Conservation (phyloP, 1,284 basidiomycete genomes). For the Fomitiporia mediterranea region DNA sequence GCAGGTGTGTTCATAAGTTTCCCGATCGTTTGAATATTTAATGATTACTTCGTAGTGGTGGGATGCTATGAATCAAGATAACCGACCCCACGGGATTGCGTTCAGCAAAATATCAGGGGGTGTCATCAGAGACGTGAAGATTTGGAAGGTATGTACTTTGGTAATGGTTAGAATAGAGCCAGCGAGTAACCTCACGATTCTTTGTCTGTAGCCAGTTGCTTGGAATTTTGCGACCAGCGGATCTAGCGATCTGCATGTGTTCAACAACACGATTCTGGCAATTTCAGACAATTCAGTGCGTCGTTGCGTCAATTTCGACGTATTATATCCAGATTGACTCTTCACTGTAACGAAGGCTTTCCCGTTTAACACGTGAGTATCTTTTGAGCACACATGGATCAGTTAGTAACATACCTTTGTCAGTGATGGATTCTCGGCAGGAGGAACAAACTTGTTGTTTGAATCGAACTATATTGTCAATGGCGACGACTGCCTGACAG, state of each 20-base stretch:
- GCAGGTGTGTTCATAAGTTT: conserved; percentile 32
- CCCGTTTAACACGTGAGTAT: conserved; percentile 57
- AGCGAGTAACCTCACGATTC: background rate
- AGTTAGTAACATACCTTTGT: background rate
- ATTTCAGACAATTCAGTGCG: conserved; percentile 36
- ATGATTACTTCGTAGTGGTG: conserved; percentile 44
- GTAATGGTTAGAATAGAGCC: background rate
- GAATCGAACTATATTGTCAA: conserved; percentile 54
- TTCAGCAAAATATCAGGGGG: conserved; percentile 51
- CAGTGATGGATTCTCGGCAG: conserved; percentile 47
- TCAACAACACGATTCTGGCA: conserved; percentile 51
- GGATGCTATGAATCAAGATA: conserved; percentile 48
- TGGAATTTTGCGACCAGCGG: conserved; percentile 55
- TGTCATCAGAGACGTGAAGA: conserved; percentile 51
- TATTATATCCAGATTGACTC: no score
- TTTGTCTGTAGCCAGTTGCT: conserved; percentile 42
- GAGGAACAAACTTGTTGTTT: conserved; percentile 51
- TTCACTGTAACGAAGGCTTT: conserved; percentile 37
- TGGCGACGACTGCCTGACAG: conserved; percentile 59
- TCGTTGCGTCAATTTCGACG: no score
- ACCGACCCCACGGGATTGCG: conserved; percentile 50
- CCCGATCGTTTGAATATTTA: background rate
- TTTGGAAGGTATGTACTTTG: conserved; percentile 45
- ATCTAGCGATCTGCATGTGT: conserved; percentile 45
- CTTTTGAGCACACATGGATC: background rate